Base-by-base conservation (phyloP, 441 rosid genomes). In the Populus trichocarpa region DNA sequence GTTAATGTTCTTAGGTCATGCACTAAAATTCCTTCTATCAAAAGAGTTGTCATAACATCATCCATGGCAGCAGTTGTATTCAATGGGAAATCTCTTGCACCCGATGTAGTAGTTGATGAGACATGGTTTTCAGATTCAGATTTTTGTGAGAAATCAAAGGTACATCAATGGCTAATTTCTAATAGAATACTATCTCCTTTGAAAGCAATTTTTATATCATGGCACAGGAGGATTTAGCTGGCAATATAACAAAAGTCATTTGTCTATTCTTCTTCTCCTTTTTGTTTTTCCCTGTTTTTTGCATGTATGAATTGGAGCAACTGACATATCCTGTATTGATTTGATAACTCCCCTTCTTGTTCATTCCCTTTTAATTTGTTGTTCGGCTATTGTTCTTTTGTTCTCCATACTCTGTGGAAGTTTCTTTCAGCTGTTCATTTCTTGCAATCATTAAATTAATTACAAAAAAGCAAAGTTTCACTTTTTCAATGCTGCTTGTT, bases 91-190 rank as follows among this genome's bases (percentile, higher is more conserved):
- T 84, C 88, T 75, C 64, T 85, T 14, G 79, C 77, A 11, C 70
- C 85, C 28, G 88, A 82, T 77, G 86, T 82, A 3, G 72, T 80
- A 6, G 85, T 89, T 23, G 92, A 91, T 73, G 96, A 93, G 83
- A 83, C 88, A 53, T 90, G 88, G 91, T 89, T 84, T 79, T 91
- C 96, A 11, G 84, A 93, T 81, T 85, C 89, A 46, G 80, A 20
- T 32, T 32, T 80, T 13, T 89, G 91, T 57, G 73, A 70, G 81
- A 46, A 87, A 79, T 25, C 32, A 18, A 81, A 90, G 91, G 96
- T 89, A 59, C 2, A 10, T 22, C 40, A 38, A 26, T 30, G 7
- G 5, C 42, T 32, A 32, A 11, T 26, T 32, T 14, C 3, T 5
- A 13, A 9, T 14, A 12, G 18, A 33, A 5, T 14, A 13, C 28